Evolutionary conservation across 2,329 filamentous ascomycete species (phyloP).

Genomic region (Zarea fungicola): DNA sequence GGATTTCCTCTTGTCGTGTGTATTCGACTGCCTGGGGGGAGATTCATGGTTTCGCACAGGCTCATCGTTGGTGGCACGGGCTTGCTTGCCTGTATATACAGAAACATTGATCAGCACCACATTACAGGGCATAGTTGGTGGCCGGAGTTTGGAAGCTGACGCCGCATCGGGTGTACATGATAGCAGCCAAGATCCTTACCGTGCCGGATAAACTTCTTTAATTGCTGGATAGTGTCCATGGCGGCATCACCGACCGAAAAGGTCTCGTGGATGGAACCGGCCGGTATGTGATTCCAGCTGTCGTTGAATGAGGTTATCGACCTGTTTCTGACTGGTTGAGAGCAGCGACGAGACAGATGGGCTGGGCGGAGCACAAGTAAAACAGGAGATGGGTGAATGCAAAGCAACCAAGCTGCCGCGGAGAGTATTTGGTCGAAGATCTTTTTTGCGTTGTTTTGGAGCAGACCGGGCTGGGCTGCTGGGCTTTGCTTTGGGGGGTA

Average conservation of each 20-base stretch:
- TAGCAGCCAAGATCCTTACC: slow-evolving; percentile 43
- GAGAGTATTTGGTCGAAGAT: not conserved
- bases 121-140: too few species aligned
- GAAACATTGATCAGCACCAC: slow-evolving; percentile 10
- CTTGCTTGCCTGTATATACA: slow-evolving; percentile 74
- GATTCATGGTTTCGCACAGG: slow-evolving; percentile 47
- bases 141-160: too few species aligned
- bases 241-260: slow-evolving; percentile 5
- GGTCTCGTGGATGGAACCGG: not conserved
- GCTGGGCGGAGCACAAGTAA: not conserved
- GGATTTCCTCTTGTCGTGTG: slow-evolving; percentile 48
- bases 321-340: not conserved
- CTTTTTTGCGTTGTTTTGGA: slow-evolving; percentile 8
- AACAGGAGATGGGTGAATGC: not conserved
- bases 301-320: not conserved
- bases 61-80: slow-evolving; percentile 59
- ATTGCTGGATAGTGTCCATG: slow-evolving; percentile 80
- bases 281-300: not conserved
- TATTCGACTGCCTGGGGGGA: slow-evolving; percentile 48
- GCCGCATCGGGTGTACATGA: not conserved
- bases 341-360: not conserved
- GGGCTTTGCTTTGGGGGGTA: not conserved
- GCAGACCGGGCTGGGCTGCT: slow-evolving; percentile 7
- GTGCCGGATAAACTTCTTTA: slow-evolving; percentile 98
- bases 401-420: not conserved